Conservation (phyloP, 345 rosid genomes). For the Melaleuca alternifolia region DNA sequence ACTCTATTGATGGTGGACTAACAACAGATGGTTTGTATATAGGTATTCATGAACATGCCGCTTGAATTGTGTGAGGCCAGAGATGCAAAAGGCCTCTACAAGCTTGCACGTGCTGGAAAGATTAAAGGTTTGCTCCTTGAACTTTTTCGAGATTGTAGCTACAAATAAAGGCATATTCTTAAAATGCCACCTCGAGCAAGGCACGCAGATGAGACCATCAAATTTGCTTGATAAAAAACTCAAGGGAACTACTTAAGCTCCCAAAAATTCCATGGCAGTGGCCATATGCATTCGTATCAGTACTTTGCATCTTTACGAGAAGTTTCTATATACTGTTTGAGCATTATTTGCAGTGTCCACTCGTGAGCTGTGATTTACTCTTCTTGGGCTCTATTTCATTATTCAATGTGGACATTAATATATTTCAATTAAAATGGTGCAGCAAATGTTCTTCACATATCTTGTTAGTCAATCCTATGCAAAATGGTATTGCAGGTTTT, state of each 20-base stretch:
- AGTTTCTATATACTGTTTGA: not conserved
- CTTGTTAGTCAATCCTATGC: not conserved
- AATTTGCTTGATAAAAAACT: not conserved
- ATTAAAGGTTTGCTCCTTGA: constrained; percentile 47
- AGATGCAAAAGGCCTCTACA: constrained; percentile 85
- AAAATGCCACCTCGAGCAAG: not conserved
- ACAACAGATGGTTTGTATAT: not conserved
- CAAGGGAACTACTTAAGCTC: not conserved
- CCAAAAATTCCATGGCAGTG: not conserved
- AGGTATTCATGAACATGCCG: constrained; percentile 95
- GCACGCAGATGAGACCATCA: not conserved
- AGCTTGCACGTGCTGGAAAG: constrained; percentile 90
- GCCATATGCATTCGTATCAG: not conserved
- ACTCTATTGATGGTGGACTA: not conserved
- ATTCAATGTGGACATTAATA: not conserved
- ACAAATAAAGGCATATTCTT: not conserved
- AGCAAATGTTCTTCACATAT: not conserved
- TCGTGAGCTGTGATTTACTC: not conserved
- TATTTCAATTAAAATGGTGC: not conserved
- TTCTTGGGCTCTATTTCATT: not conserved
- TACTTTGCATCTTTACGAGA: not conserved
- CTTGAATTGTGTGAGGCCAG: constrained; percentile 72
- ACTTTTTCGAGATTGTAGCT: not conserved
- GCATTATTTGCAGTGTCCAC: not conserved
- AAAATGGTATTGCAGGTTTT: constrained; percentile 44